Evolutionary conservation across 2,329 filamentous ascomycete genomes (phyloP).

Genomic region (Pseudogymnoascus sp.): DNA sequence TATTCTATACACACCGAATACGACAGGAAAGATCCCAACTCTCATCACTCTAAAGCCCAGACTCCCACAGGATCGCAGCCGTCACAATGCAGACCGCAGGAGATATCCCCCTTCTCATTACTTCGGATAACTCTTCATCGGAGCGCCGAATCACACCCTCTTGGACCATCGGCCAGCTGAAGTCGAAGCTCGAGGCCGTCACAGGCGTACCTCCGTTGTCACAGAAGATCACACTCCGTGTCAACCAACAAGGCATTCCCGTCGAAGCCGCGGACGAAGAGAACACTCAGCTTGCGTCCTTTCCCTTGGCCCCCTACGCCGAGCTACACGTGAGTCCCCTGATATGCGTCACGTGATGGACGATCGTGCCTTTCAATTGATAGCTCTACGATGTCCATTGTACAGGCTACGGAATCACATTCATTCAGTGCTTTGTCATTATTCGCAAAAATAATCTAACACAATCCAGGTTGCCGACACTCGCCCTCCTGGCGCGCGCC

Average conservation of each 20-base stretch:
- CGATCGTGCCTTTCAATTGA: not conserved
- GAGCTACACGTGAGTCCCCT: slow-evolving; percentile 74
- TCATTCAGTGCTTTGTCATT: not conserved
- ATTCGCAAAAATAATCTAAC: slow-evolving; percentile 12
- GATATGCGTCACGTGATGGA: not conserved
- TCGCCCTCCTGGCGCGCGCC: slow-evolving; percentile 64
- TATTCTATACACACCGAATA: not conserved
- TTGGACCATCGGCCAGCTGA: slow-evolving; percentile 81
- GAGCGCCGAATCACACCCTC: slow-evolving; percentile 88
- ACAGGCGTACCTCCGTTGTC: slow-evolving; percentile 79
- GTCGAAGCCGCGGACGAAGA: slow-evolving; percentile 70
- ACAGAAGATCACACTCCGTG: slow-evolving; percentile 68
- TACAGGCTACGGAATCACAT: not conserved
- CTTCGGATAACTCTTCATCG: slow-evolving; percentile 68
- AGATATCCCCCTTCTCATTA: slow-evolving; percentile 68
- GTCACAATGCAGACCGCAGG: slow-evolving; percentile 43
- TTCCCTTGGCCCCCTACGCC: slow-evolving; percentile 64
- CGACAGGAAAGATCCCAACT: not conserved
- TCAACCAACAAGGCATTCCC: slow-evolving; percentile 53
- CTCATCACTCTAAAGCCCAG: not conserved
- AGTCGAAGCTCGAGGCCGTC: slow-evolving; percentile 81
- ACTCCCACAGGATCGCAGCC: not conserved
- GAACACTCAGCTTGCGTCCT: slow-evolving; percentile 51
- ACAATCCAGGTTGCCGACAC: slow-evolving; percentile 63
- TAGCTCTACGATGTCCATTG: too few species aligned